Conservation (phyloP, 2,329 filamentous ascomycete species). For the Plectosphaerella sp. region DNA sequence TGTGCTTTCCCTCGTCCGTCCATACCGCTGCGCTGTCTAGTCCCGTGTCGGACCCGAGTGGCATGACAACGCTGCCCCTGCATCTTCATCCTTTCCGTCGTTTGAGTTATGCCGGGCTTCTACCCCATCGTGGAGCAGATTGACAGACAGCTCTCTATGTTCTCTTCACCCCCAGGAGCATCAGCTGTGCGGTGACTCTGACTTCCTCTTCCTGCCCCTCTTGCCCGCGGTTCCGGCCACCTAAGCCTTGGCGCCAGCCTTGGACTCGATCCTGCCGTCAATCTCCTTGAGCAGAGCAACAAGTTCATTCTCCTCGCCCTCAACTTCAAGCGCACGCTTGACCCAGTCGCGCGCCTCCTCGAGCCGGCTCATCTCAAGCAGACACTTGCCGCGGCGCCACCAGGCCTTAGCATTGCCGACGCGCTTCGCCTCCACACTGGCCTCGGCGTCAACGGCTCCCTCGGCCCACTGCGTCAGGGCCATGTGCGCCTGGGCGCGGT, state of each 20-base stretch:
- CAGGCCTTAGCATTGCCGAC: conserved; percentile 90
- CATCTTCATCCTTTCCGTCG: too few species aligned
- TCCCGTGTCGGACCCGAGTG: too few species aligned
- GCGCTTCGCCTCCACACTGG: conserved; percentile 81
- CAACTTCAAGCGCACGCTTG: conserved; percentile 72
- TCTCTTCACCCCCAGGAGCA: too few species aligned
- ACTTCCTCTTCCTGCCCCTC: not conserved
- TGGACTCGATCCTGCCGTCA: conserved; percentile 38
- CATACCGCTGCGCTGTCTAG: not conserved
- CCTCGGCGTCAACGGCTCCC: conserved; percentile 81
- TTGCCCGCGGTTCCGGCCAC: not conserved
- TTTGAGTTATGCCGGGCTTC: too few species aligned
- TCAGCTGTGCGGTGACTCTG: too few species aligned
- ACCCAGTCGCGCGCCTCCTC: conserved; percentile 82
- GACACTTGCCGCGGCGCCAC: conserved; percentile 81
- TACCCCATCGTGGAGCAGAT: too few species aligned
- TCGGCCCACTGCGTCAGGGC: conserved; percentile 76
- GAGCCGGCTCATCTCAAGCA: conserved; percentile 85
- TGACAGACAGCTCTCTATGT: too few species aligned
- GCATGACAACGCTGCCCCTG: too few species aligned
- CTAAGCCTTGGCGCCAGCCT: conserved; percentile 22
- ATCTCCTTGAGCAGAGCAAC: conserved; percentile 61
- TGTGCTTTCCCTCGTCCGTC: not conserved
- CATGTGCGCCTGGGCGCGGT: conserved; percentile 89
- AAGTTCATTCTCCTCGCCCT: conserved; percentile 65